Evolutionary conservation across 1,284 basidiomycete species (phyloP), one percentile per base, ranked within the genome.

Genomic region (Kalmanozyma brasiliensis): DNA sequence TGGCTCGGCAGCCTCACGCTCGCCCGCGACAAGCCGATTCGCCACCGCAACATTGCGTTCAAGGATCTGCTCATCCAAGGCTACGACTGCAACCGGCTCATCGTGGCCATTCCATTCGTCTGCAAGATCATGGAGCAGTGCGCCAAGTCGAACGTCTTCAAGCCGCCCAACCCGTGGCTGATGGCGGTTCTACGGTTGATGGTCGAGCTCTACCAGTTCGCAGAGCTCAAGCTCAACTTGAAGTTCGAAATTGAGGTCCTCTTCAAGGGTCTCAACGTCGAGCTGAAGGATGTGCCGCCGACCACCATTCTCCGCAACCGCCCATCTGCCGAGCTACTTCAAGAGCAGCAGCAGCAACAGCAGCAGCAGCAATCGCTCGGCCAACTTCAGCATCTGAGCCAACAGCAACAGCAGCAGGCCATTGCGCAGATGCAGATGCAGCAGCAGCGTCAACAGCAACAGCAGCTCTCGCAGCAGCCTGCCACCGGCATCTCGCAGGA

Each of bases 201-300:
- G 45, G 92, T 90, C 36, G 96, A 99, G 83, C 87, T 99, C 19
- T 98, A 99, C 83, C 93, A 95, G 80, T 96, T 90, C 76, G 95
- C 94, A 4, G 94, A 98, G 77, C 87, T 98, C 65, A 96, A 97
- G 84, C 86, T 98, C 61, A 97, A 98, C 82, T 87, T 95, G 82
- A 98, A 98, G 83, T 98, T 98, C 79, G 96, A 98, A 84, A 98
- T 99, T 69, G 96, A 99, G 84, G 90, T 98, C 29, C 85, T 98
- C 9, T 98, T 95, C 87, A 95, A 94, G 83, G 88, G 89, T 38
- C 88, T 98, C 30, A 89, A 91, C 30, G 88, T 99, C 69, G 90
- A 95, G 78, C 87, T 98, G 40, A 92, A 92, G 80, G 84, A 89
- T 11, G 86, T 98, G 38, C 91, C 96, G 80, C 89, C 92, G 2